Percentiles rank a stretch among this genome's conserved stretches.
Conservation (phyloP, 768 basidiomycete species). For the Amanita fuliginea region DNA sequence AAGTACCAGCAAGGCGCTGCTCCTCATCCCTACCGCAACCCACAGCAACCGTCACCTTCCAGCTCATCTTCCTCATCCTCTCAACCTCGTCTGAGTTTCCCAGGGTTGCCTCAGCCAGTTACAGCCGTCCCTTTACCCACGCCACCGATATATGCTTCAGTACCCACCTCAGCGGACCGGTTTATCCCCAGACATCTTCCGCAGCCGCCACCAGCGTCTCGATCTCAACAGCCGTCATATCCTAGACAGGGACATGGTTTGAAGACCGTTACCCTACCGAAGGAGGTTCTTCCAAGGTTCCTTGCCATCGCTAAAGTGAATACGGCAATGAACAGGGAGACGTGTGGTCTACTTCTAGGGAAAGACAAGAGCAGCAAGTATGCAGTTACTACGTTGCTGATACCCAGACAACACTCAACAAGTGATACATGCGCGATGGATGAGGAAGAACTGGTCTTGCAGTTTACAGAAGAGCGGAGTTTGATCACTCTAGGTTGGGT, state of each 20-base stretch:
- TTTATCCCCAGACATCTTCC: neutral
- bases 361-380: slow-evolving; percentile 48
- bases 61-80: neutral
- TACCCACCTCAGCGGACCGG: neutral
- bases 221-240: slow-evolving; percentile 8
- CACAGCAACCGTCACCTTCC: neutral
- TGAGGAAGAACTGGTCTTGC: slow-evolving; percentile 77
- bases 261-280: slow-evolving; percentile 58
- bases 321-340: slow-evolving; percentile 71
- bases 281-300: slow-evolving; percentile 66
- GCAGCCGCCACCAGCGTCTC: neutral
- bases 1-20: neutral
- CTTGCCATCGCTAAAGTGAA: slow-evolving; percentile 68
- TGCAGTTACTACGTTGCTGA: slow-evolving; percentile 69
- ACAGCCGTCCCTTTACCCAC: slow-evolving; percentile 1
- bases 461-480: slow-evolving; percentile 72
- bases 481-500: slow-evolving; percentile 92
- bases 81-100: slow-evolving; percentile 1
- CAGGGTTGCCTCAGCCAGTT: neutral
- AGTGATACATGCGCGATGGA: slow-evolving; percentile 92
- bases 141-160: neutral
- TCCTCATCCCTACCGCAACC: neutral
- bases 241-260: slow-evolving; percentile 20
- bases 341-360: slow-evolving; percentile 81
- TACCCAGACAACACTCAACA: slow-evolving; percentile 84